Evolutionary conservation across 805 yeast species (phyloP).

Genomic region (Metschnikowia amazonensis): DNA sequence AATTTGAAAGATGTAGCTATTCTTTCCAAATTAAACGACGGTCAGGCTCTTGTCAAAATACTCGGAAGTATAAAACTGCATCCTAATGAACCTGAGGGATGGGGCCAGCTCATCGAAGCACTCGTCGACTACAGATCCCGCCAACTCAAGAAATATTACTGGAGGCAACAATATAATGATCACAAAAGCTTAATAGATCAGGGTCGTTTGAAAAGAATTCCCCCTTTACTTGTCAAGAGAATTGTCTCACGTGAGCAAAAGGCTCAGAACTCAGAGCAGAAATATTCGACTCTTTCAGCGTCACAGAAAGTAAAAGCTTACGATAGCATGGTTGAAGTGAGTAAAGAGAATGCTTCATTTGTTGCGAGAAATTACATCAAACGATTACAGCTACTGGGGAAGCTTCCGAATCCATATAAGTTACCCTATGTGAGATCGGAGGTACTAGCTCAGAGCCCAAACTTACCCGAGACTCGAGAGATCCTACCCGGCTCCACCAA

Average conservation of each 20-base stretch:
- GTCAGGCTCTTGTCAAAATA: constrained; percentile 11
- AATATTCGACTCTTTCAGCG: not conserved
- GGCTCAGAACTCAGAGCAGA: not conserved
- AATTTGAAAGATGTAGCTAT: constrained; percentile 5
- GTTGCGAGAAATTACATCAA: constrained; percentile 29
- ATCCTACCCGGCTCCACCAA: constrained; percentile 26
- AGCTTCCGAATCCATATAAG: constrained; percentile 31
- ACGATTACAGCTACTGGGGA: constrained; percentile 22
- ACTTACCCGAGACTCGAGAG: constrained; percentile 9
- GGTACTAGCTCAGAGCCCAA: constrained; percentile 10
- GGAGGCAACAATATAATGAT: constrained; percentile 19
- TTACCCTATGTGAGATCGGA: constrained; percentile 26
- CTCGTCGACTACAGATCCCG: constrained; percentile 16
- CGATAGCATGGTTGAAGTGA: constrained; percentile 11
- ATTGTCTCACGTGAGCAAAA: constrained; percentile 7
- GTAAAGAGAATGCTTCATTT: constrained; percentile 16
- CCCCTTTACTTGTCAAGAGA: constrained; percentile 11
- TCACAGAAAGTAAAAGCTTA: constrained; percentile 10
- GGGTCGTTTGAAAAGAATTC: constrained; percentile 9
- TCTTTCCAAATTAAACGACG: constrained; percentile 10
- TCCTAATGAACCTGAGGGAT: constrained; percentile 5
- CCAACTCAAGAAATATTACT: constrained; percentile 14
- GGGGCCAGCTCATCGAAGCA: constrained; percentile 15
- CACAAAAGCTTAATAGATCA: constrained; percentile 12
- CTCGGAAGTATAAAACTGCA: constrained; percentile 7